Base-by-base conservation (phyloP, 352 stramenopile genomes). In the Globisporangium parvum region DNA sequence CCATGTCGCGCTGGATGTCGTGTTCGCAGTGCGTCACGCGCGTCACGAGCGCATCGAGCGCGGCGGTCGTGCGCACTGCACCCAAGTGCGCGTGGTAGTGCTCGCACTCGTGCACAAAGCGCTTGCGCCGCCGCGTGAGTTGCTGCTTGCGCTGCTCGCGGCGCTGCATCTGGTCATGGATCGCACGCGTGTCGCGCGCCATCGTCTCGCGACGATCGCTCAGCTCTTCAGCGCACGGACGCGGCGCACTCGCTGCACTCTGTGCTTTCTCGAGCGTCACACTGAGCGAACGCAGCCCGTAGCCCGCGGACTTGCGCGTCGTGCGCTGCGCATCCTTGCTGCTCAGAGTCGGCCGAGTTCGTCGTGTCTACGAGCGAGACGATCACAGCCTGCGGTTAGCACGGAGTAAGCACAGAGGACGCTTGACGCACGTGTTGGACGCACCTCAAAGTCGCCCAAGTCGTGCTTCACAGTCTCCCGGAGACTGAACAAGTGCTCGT, bases 211-310 rank as follows among this genome's bases (percentile, higher is more conserved):
- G 3, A 10, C 40, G 11, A 21, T 45, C 35, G 2, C 37, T 51
- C 2, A 31, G 37, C 17, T 57, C 48, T 45, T 66, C 60, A 2
- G 60, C 39, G 2, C 20, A 14, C 14, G 51, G 54, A 2, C 55
- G 41, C 2, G 49, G 59, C n/a, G 35, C 28, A 20, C 49, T 49
- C 33, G 28, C 44, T 9, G n/a, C 33, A 23, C 31, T 62, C 26
- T 67, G 60, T 2, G 47, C 44, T 47, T 64, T 65, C 31, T 66
- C 63, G 6, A 90, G 64, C 15, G 71, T 66, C 10, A 71, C 68
- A 11, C 71, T 85, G 24, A 89, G 78, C 3, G 78, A 89, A 3
- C 78, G 76, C 14, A 90, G 51, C 1, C 78, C 82, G 51, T 89
- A 90, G 0, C 80, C 80, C 45, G 65, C 60, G 12, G 82, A 93